Evolutionary conservation across 352 stramenopile genomes (phyloP).

Genomic region (Blastocystis sp.): DNA sequence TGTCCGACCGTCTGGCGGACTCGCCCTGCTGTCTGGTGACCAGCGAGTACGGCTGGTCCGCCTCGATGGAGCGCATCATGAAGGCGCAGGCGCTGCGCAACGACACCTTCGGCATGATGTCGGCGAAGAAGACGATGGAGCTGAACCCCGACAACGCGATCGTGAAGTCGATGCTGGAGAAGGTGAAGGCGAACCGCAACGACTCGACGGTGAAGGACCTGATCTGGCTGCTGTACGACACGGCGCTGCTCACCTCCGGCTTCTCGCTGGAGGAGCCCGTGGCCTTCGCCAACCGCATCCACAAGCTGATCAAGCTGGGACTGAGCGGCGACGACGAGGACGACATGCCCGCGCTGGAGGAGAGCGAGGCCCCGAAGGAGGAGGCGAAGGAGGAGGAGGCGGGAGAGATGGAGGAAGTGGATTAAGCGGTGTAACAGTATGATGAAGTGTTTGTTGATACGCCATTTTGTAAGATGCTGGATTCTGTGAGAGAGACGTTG

Average conservation of each 20-base stretch:
- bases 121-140: constrained; percentile 98
- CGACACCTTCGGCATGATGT: constrained; percentile 95
- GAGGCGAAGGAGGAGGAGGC: no score
- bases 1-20: constrained; percentile 96
- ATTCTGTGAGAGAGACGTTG: not conserved
- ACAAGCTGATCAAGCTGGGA: constrained; percentile 97
- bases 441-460: not conserved
- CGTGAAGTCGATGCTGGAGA: no score
- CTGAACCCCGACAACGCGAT: no score
- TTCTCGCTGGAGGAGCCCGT: no score
- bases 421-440: not conserved
- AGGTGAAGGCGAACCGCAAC: no score
- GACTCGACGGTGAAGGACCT: constrained; percentile 98
- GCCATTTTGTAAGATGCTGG: not conserved
- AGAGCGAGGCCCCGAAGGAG: constrained; percentile 76
- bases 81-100: constrained; percentile 98
- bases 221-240: constrained; percentile 99
- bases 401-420: not conserved
- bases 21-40: constrained; percentile 97
- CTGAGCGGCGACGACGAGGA: constrained; percentile 83
- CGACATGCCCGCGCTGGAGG: constrained; percentile 84
- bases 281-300: constrained; percentile 95
- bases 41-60: constrained; percentile 96
- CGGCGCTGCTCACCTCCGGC: constrained; percentile 82
- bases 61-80: constrained; percentile 83